Base-by-base conservation (phyloP, 192 early-diverging fungal species). In the Linnemannia schmuckeri region DNA sequence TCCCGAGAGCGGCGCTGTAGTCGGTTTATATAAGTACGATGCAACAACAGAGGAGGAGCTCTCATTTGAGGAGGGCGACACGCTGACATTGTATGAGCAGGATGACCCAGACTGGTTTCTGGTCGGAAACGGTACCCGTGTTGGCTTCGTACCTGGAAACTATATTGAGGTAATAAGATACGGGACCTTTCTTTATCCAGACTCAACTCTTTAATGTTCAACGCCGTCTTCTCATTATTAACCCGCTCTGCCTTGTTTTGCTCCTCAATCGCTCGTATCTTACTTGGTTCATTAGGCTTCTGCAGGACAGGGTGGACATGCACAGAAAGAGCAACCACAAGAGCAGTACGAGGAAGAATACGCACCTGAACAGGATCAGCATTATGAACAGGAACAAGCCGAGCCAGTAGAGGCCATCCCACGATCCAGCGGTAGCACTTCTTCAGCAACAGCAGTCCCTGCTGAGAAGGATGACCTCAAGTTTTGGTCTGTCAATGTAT, bases 41-140 rank as follows among this genome's bases (percentile, higher is more conserved):
- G 95, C 98, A 33, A 90, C 92, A 61, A 92, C 92, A 76, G 94
- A 94, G 42, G 97, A 98, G 79, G 97, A 99, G 87, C 92, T 98
- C 42, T 89, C 93, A 3, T 90, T 99, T 63, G 85, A 82, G 46
- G 97, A 96, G 82, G 96, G 93, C 54, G 94, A 94, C 72, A 82
- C 89, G 9, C 86, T 99, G 70, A 85, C 92, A 70, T 87, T 99
- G 7, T 94, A 96, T 81, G 96, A 97, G 63, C 93, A 93, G 40
- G 94, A 94, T 75, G 97, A 98, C 80, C 94, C 93, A 9, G 97
- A 99, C 88, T 99, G 98, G 98, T 97, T 94, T 92, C 93, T 98
- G 79, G 96, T 93, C 30, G 92, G 92, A 78, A 88, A 89, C 40
- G 92, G 92, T 41, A 92, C 95, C 77, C 79, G 91, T 6, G 94